These are phyloP conservation scores for Eimeria sp. DNA, from an alignment of 169 alveolate genomes.

Conservation along the genomic window DNA sequence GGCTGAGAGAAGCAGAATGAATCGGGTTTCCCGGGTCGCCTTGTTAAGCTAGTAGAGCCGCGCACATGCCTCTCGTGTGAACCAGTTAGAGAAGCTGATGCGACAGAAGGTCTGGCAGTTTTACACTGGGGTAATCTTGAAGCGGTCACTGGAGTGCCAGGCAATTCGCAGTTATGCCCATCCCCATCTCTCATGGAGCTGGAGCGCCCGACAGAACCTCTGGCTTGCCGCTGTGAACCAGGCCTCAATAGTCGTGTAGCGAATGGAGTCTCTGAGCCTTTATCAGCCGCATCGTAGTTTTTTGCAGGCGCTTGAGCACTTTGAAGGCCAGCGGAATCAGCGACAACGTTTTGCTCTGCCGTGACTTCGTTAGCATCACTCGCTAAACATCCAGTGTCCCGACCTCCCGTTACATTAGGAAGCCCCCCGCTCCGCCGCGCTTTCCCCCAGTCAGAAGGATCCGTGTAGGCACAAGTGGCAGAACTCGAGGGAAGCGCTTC, in stretches of 20 bases:
- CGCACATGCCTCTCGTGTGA: slow-evolving; percentile 58
- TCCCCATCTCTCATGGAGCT: slow-evolving; percentile 39
- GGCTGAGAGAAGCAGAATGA: slow-evolving; percentile 21
- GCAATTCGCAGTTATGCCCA: slow-evolving; percentile 36
- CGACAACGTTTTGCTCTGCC: slow-evolving; percentile 10
- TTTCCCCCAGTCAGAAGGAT: not conserved
- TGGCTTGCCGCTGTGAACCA: slow-evolving; percentile 33
- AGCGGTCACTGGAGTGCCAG: slow-evolving; percentile 47
- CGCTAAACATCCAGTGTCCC: not conserved
- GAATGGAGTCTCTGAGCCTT: not conserved
- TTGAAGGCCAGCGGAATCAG: slow-evolving; percentile 2
- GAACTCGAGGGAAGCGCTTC: slow-evolving; percentile 2
- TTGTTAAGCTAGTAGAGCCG: slow-evolving; percentile 12
- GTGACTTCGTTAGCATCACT: slow-evolving; percentile 11
- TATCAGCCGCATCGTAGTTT: slow-evolving; percentile 10
- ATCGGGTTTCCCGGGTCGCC: slow-evolving; percentile 52
- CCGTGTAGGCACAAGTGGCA: not conserved
- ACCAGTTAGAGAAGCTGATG: slow-evolving; percentile 30
- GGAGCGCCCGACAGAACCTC: slow-evolving; percentile 57
- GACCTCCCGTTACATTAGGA: not conserved
- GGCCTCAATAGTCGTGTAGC: not conserved
- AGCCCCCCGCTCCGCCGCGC: not conserved
- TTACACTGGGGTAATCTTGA: slow-evolving; percentile 47
- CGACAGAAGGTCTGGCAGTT: slow-evolving; percentile 14
- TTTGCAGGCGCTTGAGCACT: not conserved